Evolutionary conservation across 106 monocot genomes (phyloP).

Genomic region (Vanilla planifolia): DNA sequence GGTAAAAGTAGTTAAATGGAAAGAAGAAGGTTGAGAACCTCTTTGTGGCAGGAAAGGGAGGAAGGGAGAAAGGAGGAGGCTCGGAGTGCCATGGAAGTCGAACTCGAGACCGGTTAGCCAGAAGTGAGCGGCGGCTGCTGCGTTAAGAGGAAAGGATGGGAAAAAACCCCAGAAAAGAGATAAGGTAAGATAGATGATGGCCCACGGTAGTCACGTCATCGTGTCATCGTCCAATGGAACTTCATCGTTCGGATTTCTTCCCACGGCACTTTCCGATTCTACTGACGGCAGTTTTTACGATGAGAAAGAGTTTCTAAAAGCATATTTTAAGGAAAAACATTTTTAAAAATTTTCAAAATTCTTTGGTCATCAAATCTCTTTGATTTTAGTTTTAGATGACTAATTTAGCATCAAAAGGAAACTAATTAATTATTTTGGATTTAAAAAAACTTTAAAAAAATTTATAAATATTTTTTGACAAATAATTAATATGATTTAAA

Average conservation of each 20-base stretch:
- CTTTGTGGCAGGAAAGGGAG: conserved; percentile 55
- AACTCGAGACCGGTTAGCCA: too few species aligned
- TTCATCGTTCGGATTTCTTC: conserved; percentile 41
- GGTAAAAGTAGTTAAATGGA: background rate
- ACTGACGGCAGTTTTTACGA: too few species aligned
- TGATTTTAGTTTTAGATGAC: too few species aligned
- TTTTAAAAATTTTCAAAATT: too few species aligned
- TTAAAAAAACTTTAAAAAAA: too few species aligned
- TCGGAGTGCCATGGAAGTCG: conserved; percentile 66
- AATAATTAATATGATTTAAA: too few species aligned
- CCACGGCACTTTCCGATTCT: conserved; percentile 9
- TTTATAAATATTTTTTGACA: too few species aligned
- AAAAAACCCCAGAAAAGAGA: conserved; percentile 18
- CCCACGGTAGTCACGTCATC: conserved; percentile 20
- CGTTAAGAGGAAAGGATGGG: background rate
- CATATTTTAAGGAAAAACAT: too few species aligned
- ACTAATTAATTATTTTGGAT: too few species aligned
- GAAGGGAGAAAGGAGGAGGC: conserved; percentile 54
- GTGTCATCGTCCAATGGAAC: conserved; percentile 47
- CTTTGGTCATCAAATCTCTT: too few species aligned
- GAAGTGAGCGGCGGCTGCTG: background rate
- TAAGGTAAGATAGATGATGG: conserved; percentile 60
- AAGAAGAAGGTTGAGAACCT: conserved; percentile 22
- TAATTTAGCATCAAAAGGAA: too few species aligned
- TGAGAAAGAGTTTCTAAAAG: too few species aligned